A percentile compares a stretch with the other conserved stretches of the same genome.
These are phyloP conservation scores for Colletotrichum sp. DNA, from an alignment of 2,329 filamentous ascomycete species.

Conservation along the genomic window DNA sequence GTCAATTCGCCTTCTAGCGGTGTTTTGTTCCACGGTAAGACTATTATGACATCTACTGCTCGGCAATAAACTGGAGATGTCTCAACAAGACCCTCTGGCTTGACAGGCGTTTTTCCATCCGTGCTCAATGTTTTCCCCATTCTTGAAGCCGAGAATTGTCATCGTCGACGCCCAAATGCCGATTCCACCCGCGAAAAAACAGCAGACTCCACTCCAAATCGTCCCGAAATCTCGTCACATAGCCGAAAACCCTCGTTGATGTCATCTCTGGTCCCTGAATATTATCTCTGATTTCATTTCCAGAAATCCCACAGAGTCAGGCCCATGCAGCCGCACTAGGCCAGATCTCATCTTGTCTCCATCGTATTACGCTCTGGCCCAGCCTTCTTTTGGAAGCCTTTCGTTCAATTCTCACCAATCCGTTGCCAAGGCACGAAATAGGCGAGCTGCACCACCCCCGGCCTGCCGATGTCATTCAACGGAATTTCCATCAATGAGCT, in stretches of 20 bases:
- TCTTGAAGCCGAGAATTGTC: not conserved
- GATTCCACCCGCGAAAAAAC: conserved; percentile 18
- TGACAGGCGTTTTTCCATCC: not conserved
- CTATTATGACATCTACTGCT: not conserved
- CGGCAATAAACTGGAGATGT: not conserved
- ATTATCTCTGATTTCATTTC: not conserved
- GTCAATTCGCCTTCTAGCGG: not conserved
- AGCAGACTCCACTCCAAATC: conserved; percentile 6
- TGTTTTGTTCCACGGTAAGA: not conserved
- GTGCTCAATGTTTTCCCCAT: not conserved
- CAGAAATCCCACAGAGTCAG: not conserved
- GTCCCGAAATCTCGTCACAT: conserved; percentile 15
- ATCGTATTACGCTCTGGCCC: not conserved
- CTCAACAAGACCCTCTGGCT: not conserved
- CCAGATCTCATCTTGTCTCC: not conserved
- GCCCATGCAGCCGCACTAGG: not conserved
- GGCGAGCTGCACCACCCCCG: not conserved
- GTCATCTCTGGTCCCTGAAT: conserved; percentile 8
- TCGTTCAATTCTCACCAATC: not conserved
- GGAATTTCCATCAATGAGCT: conserved; percentile 16
- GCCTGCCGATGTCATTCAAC: conserved; percentile 1
- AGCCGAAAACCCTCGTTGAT: conserved; percentile 23
- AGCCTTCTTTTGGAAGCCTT: not conserved
- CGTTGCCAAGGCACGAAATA: not conserved
- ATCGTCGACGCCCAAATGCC: conserved; percentile 1